phyloP scores from a whole-genome alignment of 768 basidiomycete species.

The Tricholoma matsutake region DNA sequence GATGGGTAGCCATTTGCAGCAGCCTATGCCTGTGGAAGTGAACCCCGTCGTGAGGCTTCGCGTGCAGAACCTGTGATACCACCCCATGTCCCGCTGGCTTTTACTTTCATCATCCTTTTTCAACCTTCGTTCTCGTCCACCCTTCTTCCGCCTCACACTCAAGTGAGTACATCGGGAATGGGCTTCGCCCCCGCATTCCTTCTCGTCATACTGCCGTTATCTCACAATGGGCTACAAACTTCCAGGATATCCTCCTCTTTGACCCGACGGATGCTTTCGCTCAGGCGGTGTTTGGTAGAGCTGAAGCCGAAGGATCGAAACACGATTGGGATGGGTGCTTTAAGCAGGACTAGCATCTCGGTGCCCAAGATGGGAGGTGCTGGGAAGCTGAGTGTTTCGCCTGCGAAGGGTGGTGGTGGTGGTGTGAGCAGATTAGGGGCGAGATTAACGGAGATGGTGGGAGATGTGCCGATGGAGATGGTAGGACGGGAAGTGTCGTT shows the following conservation, averaged over 20 bases:
- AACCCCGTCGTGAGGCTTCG: conserved; percentile 56
- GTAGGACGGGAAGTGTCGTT: too few species aligned
- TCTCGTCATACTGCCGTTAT: conserved; percentile 21
- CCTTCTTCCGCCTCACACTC: conserved; percentile 29
- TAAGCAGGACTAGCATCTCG: conserved; percentile 54
- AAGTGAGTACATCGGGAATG: conserved; percentile 11
- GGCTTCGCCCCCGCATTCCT: conserved; percentile 17
- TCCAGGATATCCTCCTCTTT: conserved; percentile 68
- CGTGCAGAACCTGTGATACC: conserved; percentile 24
- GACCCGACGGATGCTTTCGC: conserved; percentile 48
- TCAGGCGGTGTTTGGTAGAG: too few species aligned
- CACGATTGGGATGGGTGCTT: conserved; percentile 26
- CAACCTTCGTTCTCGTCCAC: conserved; percentile 21
- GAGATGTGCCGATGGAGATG: too few species aligned
- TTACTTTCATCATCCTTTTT: conserved; percentile 48
- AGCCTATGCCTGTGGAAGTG: conserved; percentile 52
- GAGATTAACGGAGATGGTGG: conserved; percentile 10
- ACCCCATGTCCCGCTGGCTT: conserved; percentile 45
- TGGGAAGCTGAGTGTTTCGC: conserved; percentile 34
- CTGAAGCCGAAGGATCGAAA: too few species aligned
- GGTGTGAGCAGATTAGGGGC: conserved; percentile 6
- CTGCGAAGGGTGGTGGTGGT: conserved; percentile 25
- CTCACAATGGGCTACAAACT: conserved; percentile 35
- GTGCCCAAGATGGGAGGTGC: conserved; percentile 51
- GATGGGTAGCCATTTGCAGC: conserved; percentile 28